phyloP scores from a whole-genome alignment of 2,329 filamentous ascomycete genomes.

The Penicillium freii region DNA sequence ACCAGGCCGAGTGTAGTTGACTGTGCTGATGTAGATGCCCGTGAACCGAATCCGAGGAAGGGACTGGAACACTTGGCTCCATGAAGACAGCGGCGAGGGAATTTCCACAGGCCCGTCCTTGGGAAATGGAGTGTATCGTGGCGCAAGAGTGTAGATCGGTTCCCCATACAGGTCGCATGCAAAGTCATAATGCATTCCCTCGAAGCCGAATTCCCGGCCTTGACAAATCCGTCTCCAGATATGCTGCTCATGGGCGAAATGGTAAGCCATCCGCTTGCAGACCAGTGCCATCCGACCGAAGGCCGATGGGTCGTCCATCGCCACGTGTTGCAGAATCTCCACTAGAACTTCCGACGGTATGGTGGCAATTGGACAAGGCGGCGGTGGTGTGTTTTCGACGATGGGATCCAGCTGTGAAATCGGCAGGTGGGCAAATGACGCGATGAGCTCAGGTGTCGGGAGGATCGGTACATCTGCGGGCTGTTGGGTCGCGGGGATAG shows the following conservation, averaged over 20 bases:
- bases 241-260: slow-evolving; percentile 77
- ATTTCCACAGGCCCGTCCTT: slow-evolving; percentile 29
- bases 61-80: slow-evolving; percentile 69
- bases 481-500: slow-evolving; percentile 56
- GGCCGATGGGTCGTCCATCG: slow-evolving; percentile 70
- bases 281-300: slow-evolving; percentile 75
- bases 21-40: slow-evolving; percentile 92
- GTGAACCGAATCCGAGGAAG: slow-evolving; percentile 90
- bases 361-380: slow-evolving; percentile 73
- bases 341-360: slow-evolving; percentile 82
- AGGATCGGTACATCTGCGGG: slow-evolving; percentile 53
- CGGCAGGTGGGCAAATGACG: slow-evolving; percentile 67
- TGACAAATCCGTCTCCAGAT: slow-evolving; percentile 80
- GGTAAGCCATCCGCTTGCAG: slow-evolving; percentile 82
- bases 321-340: slow-evolving; percentile 74
- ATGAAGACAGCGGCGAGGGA: slow-evolving; percentile 49
- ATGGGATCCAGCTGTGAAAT: slow-evolving; percentile 67
- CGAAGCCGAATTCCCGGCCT: slow-evolving; percentile 72
- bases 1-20: slow-evolving; percentile 88
- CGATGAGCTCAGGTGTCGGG: slow-evolving; percentile 66
- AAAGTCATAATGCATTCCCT: slow-evolving; percentile 78
- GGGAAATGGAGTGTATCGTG: slow-evolving; percentile 40
- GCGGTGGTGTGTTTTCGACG: slow-evolving; percentile 68
- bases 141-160: slow-evolving; percentile 32
- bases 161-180: slow-evolving; percentile 58